Evolutionary conservation across 169 alveolate genomes (phyloP), one percentile per base, ranked within the genome.

Genomic region (Cryptosporidium sp.): DNA sequence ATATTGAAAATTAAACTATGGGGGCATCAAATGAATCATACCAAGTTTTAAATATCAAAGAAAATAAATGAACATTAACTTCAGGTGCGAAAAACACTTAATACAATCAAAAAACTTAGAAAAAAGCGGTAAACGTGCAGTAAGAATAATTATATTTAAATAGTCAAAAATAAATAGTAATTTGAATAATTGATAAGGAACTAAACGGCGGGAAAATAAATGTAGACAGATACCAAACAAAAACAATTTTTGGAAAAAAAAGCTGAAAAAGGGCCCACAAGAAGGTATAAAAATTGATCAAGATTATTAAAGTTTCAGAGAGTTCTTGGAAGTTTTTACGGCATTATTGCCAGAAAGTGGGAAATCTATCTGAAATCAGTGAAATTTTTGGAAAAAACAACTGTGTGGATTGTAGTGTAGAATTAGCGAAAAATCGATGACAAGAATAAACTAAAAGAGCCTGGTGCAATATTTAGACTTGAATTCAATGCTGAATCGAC

Each of bases 141-240:
- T 52, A 33, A 31, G 21, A 45, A 6, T 9, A n/a, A 23, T 26
- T 44, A 42, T 33, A 31, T 35, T 48, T 16, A 14, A 71, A 71
- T 71, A 10, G 85, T 71, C 85, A 71, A 35, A 48, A 71, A 51
- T 51, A 71, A 69, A 51, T 51, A 70, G 45, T 31, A 71, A 8
- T 31, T 29, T 56, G 23, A 29, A 52, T 71, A 44, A 39, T 29
- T 29, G 18, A 0, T 26, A 23, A 29, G 12, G 58, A n/a, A 42
- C 8, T 4, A 26, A 69, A 2, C 26, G 68, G 89, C 89, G 89
- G 89, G 9, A 61, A 62, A 35, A 39, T 44, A 31, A 31, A 44
- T 44, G 89, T 80, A 80, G 89, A 80, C 89, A 80, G 89, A 80
- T 80, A 65, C 89, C 80, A 62, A 80, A 37, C 4, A 48, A 45